Percentiles rank a stretch among this genome's conserved stretches.
These are phyloP conservation scores for Flaveria floridana DNA, from an alignment of 140 eudicot genomes.

Conservation along the genomic window DNA sequence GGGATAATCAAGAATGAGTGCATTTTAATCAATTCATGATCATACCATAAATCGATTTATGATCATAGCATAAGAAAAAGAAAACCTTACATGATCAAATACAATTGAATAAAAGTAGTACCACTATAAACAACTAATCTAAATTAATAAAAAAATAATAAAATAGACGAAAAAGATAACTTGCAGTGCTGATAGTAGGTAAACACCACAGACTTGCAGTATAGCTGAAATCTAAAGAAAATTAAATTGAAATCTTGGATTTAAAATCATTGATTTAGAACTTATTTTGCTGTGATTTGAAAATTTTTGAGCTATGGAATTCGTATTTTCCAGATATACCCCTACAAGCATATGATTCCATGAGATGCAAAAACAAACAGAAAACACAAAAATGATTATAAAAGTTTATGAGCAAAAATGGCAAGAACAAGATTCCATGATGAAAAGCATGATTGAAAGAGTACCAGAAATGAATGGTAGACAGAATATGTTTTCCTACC, in stretches of 20 bases:
- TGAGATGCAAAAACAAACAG: constrained; percentile 10
- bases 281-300: background rate
- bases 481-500: constrained; percentile 30
- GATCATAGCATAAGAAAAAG: constrained; percentile 1
- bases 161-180: constrained; percentile 5
- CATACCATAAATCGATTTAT: background rate
- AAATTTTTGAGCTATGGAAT: background rate
- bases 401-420: constrained; percentile 26
- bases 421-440: constrained; percentile 34
- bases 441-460: constrained; percentile 38
- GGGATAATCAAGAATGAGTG: background rate
- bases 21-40: background rate
- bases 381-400: constrained; percentile 23
- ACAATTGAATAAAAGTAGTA: background rate
- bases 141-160: constrained; percentile 5
- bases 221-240: constrained; percentile 28
- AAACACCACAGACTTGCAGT: constrained; percentile 24
- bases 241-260: background rate
- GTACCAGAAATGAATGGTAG: constrained; percentile 29
- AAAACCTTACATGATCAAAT: background rate
- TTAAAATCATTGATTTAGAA: background rate
- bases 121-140: background rate
- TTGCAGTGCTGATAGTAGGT: constrained; percentile 22
- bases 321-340: constrained; percentile 18
- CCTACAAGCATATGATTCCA: constrained; percentile 23